These are phyloP conservation scores for Trypanosoma theileri DNA, from an alignment of 208 protist genomes.

Conservation along the genomic window DNA sequence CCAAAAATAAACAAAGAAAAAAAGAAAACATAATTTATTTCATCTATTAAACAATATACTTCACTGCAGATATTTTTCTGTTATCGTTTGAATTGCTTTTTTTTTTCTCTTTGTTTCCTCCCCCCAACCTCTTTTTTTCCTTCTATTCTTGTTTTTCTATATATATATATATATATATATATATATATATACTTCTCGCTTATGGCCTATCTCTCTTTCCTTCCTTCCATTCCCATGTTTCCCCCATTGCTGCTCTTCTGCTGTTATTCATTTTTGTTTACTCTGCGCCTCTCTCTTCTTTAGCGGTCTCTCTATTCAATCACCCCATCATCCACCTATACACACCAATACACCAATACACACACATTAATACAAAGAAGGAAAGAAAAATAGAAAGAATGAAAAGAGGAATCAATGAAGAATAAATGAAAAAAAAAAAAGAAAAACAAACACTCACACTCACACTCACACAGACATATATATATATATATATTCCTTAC, in stretches of 20 bases:
- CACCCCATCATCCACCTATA: not conserved
- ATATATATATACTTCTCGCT: too few relatives aligned
- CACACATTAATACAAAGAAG: not conserved
- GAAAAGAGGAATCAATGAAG: constrained; percentile 7
- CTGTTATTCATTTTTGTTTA: too few relatives aligned
- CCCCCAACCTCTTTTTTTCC: not conserved
- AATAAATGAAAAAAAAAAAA: constrained; percentile 8
- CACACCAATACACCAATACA: constrained; percentile 10
- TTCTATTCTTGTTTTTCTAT: not conserved
- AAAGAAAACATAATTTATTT: too few relatives aligned
- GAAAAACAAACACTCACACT: not conserved
- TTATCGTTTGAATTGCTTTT: not conserved
- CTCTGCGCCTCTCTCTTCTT: too few relatives aligned
- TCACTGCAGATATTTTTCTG: not conserved
- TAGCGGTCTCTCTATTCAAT: too few relatives aligned
- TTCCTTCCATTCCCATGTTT: too few relatives aligned
- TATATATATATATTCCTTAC: not conserved
- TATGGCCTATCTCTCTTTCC: too few relatives aligned
- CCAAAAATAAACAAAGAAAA: too few relatives aligned
- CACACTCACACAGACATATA: too few relatives aligned
- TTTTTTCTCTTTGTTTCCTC: not conserved
- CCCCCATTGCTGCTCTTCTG: too few relatives aligned
- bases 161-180: too few relatives aligned
- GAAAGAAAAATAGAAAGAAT: constrained; percentile 1
- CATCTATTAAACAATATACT: too few relatives aligned